Evolutionary conservation across 1,284 basidiomycete species (phyloP).

Genomic region (Schizophyllum amplum): DNA sequence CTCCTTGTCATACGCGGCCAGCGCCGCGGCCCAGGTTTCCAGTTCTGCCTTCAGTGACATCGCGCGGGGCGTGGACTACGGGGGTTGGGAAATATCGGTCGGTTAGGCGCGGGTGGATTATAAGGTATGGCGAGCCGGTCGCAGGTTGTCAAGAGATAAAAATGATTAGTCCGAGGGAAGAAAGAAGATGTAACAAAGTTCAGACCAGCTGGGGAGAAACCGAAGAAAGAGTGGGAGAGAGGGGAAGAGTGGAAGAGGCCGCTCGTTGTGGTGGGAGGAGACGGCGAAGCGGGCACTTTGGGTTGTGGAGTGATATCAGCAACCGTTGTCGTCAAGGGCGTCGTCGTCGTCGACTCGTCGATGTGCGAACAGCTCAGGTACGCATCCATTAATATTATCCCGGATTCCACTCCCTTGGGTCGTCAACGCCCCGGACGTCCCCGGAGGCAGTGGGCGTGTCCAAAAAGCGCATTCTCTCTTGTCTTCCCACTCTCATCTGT

Average conservation of each 20-base stretch:
- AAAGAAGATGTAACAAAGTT: constrained; percentile 5
- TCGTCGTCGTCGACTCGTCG: not conserved
- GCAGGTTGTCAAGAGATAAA: constrained; percentile 13
- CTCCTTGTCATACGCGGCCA: constrained; percentile 78
- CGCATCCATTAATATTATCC: not conserved
- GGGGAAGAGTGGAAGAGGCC: constrained; percentile 13
- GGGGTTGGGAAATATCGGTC: constrained; percentile 9
- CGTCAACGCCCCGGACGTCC: no score
- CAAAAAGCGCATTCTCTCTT: no score
- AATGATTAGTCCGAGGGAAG: constrained; percentile 17
- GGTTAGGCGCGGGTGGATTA: constrained; percentile 11
- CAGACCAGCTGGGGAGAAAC: constrained; percentile 2
- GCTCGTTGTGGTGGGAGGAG: constrained; percentile 9
- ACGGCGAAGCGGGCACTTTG: not conserved
- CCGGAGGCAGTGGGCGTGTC: no score
- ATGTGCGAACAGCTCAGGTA: not conserved
- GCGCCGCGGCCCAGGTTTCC: constrained; percentile 77
- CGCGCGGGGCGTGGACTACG: constrained; percentile 11
- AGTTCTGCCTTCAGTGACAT: constrained; percentile 86
- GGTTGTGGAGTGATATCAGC: not conserved
- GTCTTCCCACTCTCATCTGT: no score
- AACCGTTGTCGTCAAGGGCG: not conserved
- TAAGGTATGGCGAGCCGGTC: constrained; percentile 10
- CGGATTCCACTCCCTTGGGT: not conserved
- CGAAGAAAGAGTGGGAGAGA: constrained; percentile 17